phyloP scores from a whole-genome alignment of 2,329 filamentous ascomycete species.

The Aspergillus tamarii region DNA sequence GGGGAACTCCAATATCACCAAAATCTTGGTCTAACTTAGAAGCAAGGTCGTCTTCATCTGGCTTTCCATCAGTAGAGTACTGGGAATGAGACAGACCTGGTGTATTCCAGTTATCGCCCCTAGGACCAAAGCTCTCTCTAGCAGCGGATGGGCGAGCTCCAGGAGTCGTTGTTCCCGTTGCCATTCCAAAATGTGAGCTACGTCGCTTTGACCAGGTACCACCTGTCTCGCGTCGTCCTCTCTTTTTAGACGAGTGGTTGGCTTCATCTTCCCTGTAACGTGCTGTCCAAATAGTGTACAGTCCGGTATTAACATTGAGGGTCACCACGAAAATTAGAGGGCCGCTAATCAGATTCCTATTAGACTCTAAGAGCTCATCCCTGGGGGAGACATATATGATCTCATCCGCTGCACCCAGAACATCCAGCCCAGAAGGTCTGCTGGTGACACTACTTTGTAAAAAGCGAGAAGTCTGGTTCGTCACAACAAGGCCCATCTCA shows the following conservation, averaged over 20 bases:
- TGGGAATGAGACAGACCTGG: slow-evolving; percentile 44
- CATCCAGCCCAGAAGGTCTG: slow-evolving; percentile 47
- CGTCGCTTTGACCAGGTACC: slow-evolving; percentile 69
- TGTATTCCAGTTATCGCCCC: slow-evolving; percentile 47
- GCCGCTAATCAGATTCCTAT: slow-evolving; percentile 43
- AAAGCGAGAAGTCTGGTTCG: slow-evolving; percentile 45
- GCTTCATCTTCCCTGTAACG: slow-evolving; percentile 72
- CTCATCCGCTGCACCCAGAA: slow-evolving; percentile 77
- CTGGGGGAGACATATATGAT: slow-evolving; percentile 78
- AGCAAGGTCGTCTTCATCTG: slow-evolving; percentile 64
- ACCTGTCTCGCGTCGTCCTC: slow-evolving; percentile 55
- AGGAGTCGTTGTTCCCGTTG: slow-evolving; percentile 77
- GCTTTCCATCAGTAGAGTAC: slow-evolving; percentile 54
- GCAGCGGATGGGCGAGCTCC: slow-evolving; percentile 64
- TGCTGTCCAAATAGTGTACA: slow-evolving; percentile 84
- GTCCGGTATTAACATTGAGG: slow-evolving; percentile 72
- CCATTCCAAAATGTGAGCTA: slow-evolving; percentile 64
- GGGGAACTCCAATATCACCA: slow-evolving; percentile 56
- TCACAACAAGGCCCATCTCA: slow-evolving; percentile 81
- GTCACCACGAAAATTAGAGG: slow-evolving; percentile 77
- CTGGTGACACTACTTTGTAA: slow-evolving; percentile 30
- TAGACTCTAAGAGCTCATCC: slow-evolving; percentile 47
- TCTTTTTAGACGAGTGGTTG: slow-evolving; percentile 47
- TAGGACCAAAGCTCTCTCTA: slow-evolving; percentile 75
- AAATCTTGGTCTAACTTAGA: slow-evolving; percentile 73